Conservation (phyloP, 768 basidiomycete species). For the Trametes gibbosa region DNA sequence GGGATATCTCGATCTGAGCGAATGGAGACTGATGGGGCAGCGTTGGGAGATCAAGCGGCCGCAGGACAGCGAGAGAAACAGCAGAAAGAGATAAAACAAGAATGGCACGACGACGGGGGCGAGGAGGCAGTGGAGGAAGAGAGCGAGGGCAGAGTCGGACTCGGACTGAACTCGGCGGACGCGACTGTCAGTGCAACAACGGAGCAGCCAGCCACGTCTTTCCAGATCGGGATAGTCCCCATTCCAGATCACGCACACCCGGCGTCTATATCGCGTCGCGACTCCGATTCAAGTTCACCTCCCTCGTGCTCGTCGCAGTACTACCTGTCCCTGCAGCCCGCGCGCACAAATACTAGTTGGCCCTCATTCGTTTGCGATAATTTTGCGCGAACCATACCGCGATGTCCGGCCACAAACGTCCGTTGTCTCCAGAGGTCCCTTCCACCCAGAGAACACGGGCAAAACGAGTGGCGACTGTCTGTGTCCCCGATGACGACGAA, state of each 20-base stretch:
- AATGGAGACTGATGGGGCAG: conserved; percentile 15
- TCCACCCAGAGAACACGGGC: background rate
- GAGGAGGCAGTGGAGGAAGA: background rate
- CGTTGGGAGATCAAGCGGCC: conserved; percentile 10
- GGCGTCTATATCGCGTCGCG: background rate
- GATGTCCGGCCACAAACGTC: conserved; percentile 23
- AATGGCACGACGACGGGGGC: conserved; percentile 2
- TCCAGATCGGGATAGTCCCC: conserved; percentile 9
- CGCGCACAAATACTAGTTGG: no score
- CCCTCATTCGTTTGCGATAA: background rate
- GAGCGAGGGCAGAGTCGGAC: background rate
- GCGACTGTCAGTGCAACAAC: background rate
- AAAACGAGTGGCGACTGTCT: conserved; percentile 2
- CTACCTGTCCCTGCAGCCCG: no score
- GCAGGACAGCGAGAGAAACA: conserved; percentile 14
- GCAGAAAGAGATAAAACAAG: conserved; percentile 13
- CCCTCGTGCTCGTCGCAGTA: no score
- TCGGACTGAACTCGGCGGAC: background rate
- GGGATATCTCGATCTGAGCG: conserved; percentile 14
- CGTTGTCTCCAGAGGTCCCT: background rate
- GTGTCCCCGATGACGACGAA: conserved; percentile 34
- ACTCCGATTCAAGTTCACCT: no score
- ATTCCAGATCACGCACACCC: conserved; percentile 3
- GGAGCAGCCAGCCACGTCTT: conserved; percentile 9
- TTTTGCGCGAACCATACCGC: background rate